phyloP scores from a whole-genome alignment of 306 rosid genomes.

The Gleditsia sinensis region DNA sequence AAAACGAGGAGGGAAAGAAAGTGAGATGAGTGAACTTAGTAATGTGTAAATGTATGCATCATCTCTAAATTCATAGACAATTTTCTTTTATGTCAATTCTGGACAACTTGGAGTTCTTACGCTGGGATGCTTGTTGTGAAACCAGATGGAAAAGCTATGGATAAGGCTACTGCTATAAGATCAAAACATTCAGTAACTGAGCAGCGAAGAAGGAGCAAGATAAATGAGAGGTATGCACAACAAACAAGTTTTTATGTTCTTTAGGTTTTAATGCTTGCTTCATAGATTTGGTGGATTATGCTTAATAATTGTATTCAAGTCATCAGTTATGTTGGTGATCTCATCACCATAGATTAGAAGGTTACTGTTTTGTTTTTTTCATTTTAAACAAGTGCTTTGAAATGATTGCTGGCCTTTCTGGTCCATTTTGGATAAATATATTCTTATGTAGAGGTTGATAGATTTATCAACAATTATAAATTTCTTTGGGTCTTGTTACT shows the following conservation, averaged over 20 bases:
- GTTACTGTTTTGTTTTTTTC: neutral
- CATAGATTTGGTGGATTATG: neutral
- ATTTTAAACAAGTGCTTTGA: neutral
- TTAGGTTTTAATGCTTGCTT: neutral
- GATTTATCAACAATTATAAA: neutral
- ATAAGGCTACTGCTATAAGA: slow-evolving; percentile 78
- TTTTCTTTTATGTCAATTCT: neutral
- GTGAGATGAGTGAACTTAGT: neutral
- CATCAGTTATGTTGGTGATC: neutral
- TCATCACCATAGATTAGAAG: neutral
- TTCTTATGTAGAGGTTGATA: neutral
- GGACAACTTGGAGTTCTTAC: slow-evolving; percentile 32
- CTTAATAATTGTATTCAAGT: neutral
- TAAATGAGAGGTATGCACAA: slow-evolving; percentile 85
- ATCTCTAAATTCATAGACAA: neutral
- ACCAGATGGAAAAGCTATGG: slow-evolving; percentile 76
- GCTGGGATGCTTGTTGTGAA: slow-evolving; percentile 33
- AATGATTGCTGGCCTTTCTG: neutral
- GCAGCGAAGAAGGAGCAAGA: slow-evolving; percentile 99
- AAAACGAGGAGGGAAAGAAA: neutral
- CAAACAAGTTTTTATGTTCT: neutral
- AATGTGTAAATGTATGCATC: neutral
- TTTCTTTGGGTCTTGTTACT: neutral
- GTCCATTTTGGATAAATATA: neutral
- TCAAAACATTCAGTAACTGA: slow-evolving; percentile 98